A percentile compares a stretch with the other conserved stretches of the same genome.
Evolutionary conservation across 192 early-diverging fungal genomes (phyloP).

Genomic region (Rhizophagus sp.): DNA sequence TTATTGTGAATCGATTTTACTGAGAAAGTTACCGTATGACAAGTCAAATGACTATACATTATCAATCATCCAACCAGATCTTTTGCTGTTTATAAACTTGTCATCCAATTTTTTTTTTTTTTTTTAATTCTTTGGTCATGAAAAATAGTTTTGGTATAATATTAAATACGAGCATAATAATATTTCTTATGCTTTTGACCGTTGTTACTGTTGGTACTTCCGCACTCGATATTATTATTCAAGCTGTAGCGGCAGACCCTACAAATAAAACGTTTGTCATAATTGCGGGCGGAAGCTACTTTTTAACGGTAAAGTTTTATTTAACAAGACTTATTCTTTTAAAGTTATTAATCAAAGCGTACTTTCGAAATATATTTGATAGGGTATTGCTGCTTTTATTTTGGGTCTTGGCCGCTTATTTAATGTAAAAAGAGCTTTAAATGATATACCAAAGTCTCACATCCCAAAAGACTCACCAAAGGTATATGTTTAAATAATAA

Average conservation of each 20-base stretch:
- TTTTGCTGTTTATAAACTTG: too few species aligned
- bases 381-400: constrained; percentile 50
- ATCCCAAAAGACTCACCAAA: constrained; percentile 53
- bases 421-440: constrained; percentile 46
- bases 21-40: too few species aligned
- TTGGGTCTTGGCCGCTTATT: constrained; percentile 53
- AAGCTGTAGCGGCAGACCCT: too few species aligned
- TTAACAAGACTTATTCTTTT: not conserved
- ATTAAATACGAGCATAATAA: constrained; percentile 15
- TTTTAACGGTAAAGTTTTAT: not conserved
- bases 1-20: too few species aligned
- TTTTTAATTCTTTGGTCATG: not conserved
- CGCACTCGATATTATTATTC: constrained; percentile 12
- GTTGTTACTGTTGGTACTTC: not conserved
- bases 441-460: constrained; percentile 55
- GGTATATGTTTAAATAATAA: constrained; percentile 29
- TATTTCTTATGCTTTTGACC: constrained; percentile 19
- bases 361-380: not conserved
- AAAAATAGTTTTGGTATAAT: not conserved
- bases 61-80: too few species aligned
- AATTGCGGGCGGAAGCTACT: not conserved
- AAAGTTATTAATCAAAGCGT: not conserved
- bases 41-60: too few species aligned
- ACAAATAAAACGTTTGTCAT: not conserved
- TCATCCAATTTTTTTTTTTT: too few species aligned